Percentiles rank a stretch among this genome's conserved stretches.
Conservation (phyloP, 768 basidiomycete species). For the Xanthoconium stramineum region DNA sequence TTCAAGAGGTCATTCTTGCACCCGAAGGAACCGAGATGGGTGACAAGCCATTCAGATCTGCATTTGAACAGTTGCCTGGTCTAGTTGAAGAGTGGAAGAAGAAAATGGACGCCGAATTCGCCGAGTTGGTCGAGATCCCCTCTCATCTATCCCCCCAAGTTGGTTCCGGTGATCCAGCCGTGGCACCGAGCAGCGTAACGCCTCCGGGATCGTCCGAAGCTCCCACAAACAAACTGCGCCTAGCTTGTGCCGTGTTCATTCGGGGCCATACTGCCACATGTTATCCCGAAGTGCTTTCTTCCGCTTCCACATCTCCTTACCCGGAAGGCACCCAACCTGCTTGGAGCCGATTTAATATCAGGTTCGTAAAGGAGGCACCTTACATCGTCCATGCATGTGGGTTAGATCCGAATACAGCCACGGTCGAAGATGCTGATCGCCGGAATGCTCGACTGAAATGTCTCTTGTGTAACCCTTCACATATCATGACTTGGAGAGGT, state of each 20-base stretch:
- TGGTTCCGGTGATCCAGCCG: too few relatives aligned
- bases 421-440: not conserved
- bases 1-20: not conserved
- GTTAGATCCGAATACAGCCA: not conserved
- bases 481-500: not conserved
- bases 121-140: not conserved
- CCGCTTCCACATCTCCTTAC: not conserved
- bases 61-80: conserved; percentile 2
- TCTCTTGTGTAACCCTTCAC: too few relatives aligned
- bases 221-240: not conserved
- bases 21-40: not conserved
- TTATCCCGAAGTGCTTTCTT: not conserved
- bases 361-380: not conserved
- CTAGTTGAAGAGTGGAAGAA: conserved; percentile 1
- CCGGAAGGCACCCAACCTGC: not conserved
- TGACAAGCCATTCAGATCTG: not conserved
- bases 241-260: conserved; percentile 4
- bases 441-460: too few relatives aligned
- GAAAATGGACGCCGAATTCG: not conserved
- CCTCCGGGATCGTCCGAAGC: not conserved
- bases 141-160: not conserved
- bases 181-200: not conserved
- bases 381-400: conserved; percentile 3
- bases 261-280: not conserved
- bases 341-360: not conserved